Evolutionary conservation across 139 green algal genomes (phyloP).

Genomic region (Nannochloris sp.): DNA sequence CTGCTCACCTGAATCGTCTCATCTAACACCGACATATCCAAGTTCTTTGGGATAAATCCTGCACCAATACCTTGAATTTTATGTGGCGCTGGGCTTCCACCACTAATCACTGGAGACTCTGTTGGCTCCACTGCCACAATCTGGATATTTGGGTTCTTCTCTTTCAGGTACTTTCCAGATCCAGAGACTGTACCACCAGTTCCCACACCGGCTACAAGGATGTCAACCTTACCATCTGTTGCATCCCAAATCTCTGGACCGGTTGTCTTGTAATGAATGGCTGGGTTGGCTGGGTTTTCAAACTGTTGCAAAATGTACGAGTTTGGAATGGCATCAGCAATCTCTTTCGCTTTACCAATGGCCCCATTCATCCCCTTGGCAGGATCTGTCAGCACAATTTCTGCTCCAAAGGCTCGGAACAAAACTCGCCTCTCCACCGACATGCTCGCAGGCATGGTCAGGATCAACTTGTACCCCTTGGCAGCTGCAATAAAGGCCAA

Average conservation of each 20-base stretch:
- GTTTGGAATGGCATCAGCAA: conserved; percentile 35
- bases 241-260: conserved; percentile 91
- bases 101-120: conserved; percentile 52
- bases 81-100: conserved; percentile 75
- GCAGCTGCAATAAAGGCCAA: conserved; percentile 92
- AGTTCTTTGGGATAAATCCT: conserved; percentile 88
- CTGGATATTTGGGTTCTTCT: conserved; percentile 55
- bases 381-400: conserved; percentile 81
- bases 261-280: conserved; percentile 87
- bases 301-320: conserved; percentile 72
- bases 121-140: conserved; percentile 66
- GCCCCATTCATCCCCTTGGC: conserved; percentile 72
- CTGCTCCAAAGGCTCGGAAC: conserved; percentile 76
- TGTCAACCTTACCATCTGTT: conserved; percentile 66
- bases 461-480: conserved; percentile 80
- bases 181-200: conserved; percentile 90
- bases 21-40: conserved; percentile 72
- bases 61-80: conserved; percentile 97
- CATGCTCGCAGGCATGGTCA: conserved; percentile 98
- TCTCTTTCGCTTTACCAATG: conserved; percentile 46
- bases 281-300: conserved; percentile 80
- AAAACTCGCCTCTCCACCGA: conserved; percentile 92
- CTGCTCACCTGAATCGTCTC: conserved; percentile 72
- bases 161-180: conserved; percentile 63
- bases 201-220: conserved; percentile 62